Evolutionary conservation across 495 filamentous ascomycete species (phyloP).

Genomic region (Penicillium paradoxum): DNA sequence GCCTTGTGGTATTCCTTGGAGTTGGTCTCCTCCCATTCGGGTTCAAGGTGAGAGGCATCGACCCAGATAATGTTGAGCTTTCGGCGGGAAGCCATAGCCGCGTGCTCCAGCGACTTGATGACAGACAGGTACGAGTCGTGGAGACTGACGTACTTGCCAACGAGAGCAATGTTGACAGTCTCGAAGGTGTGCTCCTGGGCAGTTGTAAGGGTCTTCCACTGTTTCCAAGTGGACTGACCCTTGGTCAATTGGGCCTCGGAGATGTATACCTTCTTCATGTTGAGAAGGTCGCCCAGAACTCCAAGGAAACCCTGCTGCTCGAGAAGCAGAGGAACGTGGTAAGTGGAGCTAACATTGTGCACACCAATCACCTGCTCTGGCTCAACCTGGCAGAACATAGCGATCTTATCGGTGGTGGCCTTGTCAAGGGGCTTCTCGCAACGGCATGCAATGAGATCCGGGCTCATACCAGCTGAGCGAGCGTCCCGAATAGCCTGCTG

Average conservation of each 20-base stretch:
- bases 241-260: conserved; percentile 15
- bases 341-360: conserved; percentile 77
- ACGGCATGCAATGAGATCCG: conserved; percentile 92
- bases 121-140: conserved; percentile 83
- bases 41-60: conserved; percentile 78
- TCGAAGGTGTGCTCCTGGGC: conserved; percentile 58
- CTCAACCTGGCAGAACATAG: conserved; percentile 78
- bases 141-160: conserved; percentile 83
- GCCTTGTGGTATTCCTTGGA: conserved; percentile 81
- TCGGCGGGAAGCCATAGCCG: conserved; percentile 76
- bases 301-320: conserved; percentile 69
- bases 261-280: conserved; percentile 39
- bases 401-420: conserved; percentile 80
- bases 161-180: conserved; percentile 74
- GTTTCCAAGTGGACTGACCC: conserved; percentile 62
- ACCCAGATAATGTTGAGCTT: conserved; percentile 82
- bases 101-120: conserved; percentile 81
- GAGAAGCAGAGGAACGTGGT: conserved; percentile 89
- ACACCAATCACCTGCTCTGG: conserved; percentile 77
- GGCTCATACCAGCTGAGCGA: conserved; percentile 74
- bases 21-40: conserved; percentile 45
- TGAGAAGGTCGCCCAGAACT: conserved; percentile 43
- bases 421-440: conserved; percentile 69
- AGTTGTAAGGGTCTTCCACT: conserved; percentile 66
- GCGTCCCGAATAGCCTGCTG: conserved; percentile 82